A percentile compares a stretch with the other conserved stretches of the same genome.
Conservation (phyloP, 1,139 yeast species). For the Suhomyces guaymorum region DNA sequence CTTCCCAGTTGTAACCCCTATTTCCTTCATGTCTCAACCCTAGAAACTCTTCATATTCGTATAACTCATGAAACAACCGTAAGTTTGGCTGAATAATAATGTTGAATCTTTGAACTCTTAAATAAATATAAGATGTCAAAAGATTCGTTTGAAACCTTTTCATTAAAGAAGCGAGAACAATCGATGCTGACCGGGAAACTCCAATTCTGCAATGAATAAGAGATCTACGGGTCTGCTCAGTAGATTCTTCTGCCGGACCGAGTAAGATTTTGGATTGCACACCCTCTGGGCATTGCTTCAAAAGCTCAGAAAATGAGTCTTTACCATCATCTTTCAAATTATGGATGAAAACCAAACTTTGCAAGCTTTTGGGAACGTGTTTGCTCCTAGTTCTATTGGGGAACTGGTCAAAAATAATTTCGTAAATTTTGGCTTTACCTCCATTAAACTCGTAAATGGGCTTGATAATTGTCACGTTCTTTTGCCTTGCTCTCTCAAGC, state of each 20-base stretch:
- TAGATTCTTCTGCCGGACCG: conserved; percentile 10
- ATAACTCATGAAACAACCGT: conserved; percentile 79
- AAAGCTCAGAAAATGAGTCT: conserved; percentile 36
- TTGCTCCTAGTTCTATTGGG: conserved; percentile 13
- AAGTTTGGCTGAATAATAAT: conserved; percentile 90
- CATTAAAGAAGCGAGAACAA: conserved; percentile 90
- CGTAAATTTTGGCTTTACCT: conserved; percentile 31
- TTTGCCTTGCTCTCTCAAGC: conserved; percentile 10
- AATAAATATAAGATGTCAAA: conserved; percentile 75
- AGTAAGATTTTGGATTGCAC: conserved; percentile 34
- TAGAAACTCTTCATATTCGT: conserved; percentile 69
- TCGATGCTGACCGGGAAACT: conserved; percentile 86
- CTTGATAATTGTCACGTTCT: conserved; percentile 6
- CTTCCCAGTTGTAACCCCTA: conserved; percentile 33
- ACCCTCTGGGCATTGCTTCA: conserved; percentile 32
- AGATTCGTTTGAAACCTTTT: conserved; percentile 62
- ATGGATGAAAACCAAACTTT: conserved; percentile 33
- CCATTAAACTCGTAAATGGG: conserved; percentile 31
- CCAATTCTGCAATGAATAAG: conserved; percentile 91
- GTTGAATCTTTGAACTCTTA: conserved; percentile 80
- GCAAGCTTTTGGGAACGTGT: conserved; percentile 22
- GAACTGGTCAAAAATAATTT: conserved; percentile 21
- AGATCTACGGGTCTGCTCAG: conserved; percentile 28
- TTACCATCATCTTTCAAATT: conserved; percentile 45
- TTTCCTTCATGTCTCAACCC: conserved; percentile 18